Evolutionary conservation across 2,329 filamentous ascomycete species (phyloP).

Genomic region (Zasmidium angulare): DNA sequence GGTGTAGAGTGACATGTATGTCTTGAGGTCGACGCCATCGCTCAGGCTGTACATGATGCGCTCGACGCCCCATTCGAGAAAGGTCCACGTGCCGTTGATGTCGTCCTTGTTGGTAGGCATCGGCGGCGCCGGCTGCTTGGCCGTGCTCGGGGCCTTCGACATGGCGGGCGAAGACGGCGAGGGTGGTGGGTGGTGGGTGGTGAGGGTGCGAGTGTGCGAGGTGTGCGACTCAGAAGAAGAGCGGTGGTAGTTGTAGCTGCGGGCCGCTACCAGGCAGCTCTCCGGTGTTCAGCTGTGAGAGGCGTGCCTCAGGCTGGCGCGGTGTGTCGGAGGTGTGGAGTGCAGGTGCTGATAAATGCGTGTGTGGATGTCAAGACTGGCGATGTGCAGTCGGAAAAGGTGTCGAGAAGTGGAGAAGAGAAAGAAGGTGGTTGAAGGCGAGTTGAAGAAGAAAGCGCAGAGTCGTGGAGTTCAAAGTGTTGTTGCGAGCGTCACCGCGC

Average conservation of each 20-base stretch:
- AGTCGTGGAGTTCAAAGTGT: background rate
- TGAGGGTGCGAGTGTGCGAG: background rate
- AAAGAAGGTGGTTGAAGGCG: background rate
- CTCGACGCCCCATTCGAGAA: slow-evolving; percentile 82
- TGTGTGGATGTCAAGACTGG: background rate
- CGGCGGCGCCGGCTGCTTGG: slow-evolving; percentile 25
- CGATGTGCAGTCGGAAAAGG: background rate
- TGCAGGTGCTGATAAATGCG: background rate
- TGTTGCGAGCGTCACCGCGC: background rate
- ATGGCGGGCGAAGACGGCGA: slow-evolving; percentile 19
- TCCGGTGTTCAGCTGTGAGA: background rate
- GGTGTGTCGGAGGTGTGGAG: background rate
- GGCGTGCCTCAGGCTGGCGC: background rate
- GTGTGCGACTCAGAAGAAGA: background rate
- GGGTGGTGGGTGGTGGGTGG: slow-evolving; percentile 4
- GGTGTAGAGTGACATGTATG: slow-evolving; percentile 97
- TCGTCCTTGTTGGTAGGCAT: slow-evolving; percentile 40
- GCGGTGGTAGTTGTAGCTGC: slow-evolving; percentile 3
- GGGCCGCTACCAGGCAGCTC: slow-evolving; percentile 4
- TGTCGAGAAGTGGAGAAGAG: background rate
- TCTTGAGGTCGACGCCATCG: slow-evolving; percentile 89
- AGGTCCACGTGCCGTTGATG: slow-evolving; percentile 64
- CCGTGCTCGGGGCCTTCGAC: slow-evolving; percentile 23
- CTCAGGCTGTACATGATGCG: slow-evolving; percentile 92
- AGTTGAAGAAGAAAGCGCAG: background rate